Evolutionary conservation across 2,329 filamentous ascomycete species (phyloP).

Genomic region (Diaporthe eres): DNA sequence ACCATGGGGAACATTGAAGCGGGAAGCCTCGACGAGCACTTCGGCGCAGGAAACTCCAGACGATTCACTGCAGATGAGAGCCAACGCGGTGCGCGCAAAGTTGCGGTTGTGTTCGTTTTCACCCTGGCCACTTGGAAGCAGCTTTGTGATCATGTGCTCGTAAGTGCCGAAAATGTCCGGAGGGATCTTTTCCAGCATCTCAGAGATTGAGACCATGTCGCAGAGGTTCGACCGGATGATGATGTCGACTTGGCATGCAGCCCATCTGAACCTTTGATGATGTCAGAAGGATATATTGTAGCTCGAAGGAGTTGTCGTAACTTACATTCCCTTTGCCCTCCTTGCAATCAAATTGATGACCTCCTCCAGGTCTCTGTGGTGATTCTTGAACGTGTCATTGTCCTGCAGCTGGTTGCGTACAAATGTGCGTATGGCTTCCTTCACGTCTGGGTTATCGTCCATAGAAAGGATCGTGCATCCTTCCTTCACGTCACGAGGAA

Average conservation of each 20-base stretch:
- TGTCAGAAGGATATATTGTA: fast-evolving
- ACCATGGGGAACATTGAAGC: not conserved
- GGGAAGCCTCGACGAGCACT: conserved; percentile 19
- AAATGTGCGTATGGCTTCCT: not conserved
- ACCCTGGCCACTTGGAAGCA: not conserved
- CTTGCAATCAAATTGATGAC: not conserved
- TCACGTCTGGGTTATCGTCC: not conserved
- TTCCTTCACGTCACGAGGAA: fast-evolving
- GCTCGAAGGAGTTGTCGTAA: fast-evolving
- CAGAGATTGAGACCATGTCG: not conserved
- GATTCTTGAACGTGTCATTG: not conserved
- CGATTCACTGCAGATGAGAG: conserved; percentile 23
- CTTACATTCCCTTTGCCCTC: conserved; percentile 10
- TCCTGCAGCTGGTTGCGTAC: not conserved
- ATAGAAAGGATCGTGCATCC: conserved; percentile 26
- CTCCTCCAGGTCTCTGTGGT: not conserved
- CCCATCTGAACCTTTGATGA: conserved; percentile 7
- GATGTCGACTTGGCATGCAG: conserved; percentile 28
- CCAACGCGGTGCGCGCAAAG: conserved; percentile 29
- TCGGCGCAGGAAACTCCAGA: not conserved
- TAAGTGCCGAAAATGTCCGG: not conserved
- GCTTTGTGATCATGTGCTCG: not conserved
- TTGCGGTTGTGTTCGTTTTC: not conserved
- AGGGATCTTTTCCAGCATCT: conserved; percentile 11
- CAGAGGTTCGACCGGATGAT: not conserved